Evolutionary conservation across 148 eudicot species (phyloP), one percentile per base, ranked within the genome.

Genomic region (Nyssa sinensis): DNA sequence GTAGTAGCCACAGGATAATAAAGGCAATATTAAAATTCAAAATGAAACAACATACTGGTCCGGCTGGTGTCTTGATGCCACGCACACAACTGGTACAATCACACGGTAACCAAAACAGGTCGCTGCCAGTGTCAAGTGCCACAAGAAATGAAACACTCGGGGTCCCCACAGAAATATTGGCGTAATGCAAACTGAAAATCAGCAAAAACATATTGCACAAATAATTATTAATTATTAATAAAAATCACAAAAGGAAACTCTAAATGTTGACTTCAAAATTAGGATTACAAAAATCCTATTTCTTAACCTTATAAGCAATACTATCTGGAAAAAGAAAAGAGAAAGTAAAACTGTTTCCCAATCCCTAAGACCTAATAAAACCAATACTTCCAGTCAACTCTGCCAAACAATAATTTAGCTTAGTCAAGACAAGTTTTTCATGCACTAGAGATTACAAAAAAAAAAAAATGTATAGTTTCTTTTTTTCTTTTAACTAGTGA

Each of bases 91-190:
- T 81, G 21, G 51, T 58, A 24, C 98, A 94, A 78, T 94, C 97
- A 59, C 98, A 94, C n/a, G 98, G 98, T 74, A 94, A 77, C 98
- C 98, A 94, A 74, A 94, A 94, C 65, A 88, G 81, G 75, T 85
- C 84, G 66, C 98, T 94, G 66, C 98, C 98, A 0, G 97, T 94
- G 81, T 94, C 98, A 39, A 94, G 92, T 37, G 97, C 97, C 75
- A 94, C 98, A 49, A 92, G 84, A 79, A 74, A 91, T 76, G 80
- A 76, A 51, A 80, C 60, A 57, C 75, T 81, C 1, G 98, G 98
- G 27, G 91, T 90, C 41, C 98, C 98, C 57, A 94, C 81, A 13
- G 95, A 80, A 53, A 94, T 93, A 80, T 87, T 87, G 53, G 95
- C 91, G 74, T 94, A 94, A 70, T 91, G 88, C 80, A 94, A 88